A percentile compares a stretch with the other conserved stretches of the same genome.
phyloP scores from a whole-genome alignment of 2,329 filamentous ascomycete genomes.

The Trichoderma hamatum region DNA sequence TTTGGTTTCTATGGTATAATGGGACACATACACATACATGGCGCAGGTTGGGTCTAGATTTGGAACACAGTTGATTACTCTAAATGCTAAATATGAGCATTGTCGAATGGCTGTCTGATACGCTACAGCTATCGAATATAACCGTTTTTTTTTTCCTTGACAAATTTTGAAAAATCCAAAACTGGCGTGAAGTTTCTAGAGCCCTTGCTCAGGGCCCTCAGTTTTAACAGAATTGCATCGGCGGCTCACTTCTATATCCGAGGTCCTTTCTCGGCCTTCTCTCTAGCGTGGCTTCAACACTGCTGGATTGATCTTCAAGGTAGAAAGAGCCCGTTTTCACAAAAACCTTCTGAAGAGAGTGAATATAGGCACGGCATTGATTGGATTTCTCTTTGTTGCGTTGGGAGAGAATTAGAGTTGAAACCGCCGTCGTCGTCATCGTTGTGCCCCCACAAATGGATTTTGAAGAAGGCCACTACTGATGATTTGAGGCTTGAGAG shows the following conservation, averaged over 20 bases:
- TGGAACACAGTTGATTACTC: background rate
- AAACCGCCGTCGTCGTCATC: background rate
- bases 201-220: background rate
- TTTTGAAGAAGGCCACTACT: background rate
- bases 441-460: too few species aligned
- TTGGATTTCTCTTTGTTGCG: background rate
- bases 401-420: background rate
- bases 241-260: background rate
- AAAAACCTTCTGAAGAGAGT: too few species aligned
- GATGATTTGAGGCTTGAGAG: background rate
- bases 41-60: constrained; percentile 11
- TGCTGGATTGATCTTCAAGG: background rate
- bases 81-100: background rate
- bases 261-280: background rate
- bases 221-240: background rate
- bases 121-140: constrained; percentile 5
- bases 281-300: background rate
- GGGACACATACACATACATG: constrained; percentile 17
- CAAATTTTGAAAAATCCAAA: background rate
- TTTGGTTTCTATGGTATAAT: constrained; percentile 20
- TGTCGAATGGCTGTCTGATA: background rate
- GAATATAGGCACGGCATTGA: background rate
- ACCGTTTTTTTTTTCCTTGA: background rate
- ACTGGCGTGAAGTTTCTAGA: background rate
- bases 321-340: background rate